Conservation (phyloP, 768 basidiomycete genomes). For the Tephrocybe sp. region DNA sequence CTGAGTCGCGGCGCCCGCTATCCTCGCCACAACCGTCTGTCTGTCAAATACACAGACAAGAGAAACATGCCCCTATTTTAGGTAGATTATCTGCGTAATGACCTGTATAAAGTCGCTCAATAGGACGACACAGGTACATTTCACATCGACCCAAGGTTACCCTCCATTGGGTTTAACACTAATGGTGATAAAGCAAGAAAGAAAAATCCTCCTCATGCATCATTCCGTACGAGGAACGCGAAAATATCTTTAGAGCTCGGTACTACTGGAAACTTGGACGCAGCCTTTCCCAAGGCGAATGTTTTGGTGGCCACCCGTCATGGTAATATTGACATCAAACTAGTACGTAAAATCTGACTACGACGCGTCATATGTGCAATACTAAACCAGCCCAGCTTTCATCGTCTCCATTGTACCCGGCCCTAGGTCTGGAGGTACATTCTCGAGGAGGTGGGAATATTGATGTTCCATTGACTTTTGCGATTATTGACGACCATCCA, state of each 20-base stretch:
- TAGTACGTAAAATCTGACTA: slow-evolving; percentile 27
- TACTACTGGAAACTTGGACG: slow-evolving; percentile 32
- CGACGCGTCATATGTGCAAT: neutral
- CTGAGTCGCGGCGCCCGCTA: neutral
- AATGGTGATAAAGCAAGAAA: slow-evolving; percentile 25
- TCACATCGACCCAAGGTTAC: slow-evolving; percentile 36
- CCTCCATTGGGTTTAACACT: slow-evolving; percentile 23
- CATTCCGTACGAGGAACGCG: slow-evolving; percentile 41
- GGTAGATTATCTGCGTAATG: neutral
- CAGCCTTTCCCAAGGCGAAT: slow-evolving; percentile 27
- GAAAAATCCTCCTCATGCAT: slow-evolving; percentile 33
- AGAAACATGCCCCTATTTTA: slow-evolving; percentile 7
- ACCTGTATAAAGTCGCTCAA: neutral
- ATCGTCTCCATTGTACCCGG: slow-evolving; percentile 28
- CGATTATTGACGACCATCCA: slow-evolving; percentile 12
- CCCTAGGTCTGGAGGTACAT: slow-evolving; percentile 34
- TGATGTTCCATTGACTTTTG: neutral
- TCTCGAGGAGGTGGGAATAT: slow-evolving; percentile 31
- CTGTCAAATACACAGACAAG: slow-evolving; percentile 14
- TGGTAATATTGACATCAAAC: slow-evolving; percentile 37
- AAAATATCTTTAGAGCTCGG: slow-evolving; percentile 35
- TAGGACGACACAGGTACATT: slow-evolving; percentile 34
- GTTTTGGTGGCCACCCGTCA: slow-evolving; percentile 34
- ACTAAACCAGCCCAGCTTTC: slow-evolving; percentile 25
- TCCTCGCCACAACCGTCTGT: slow-evolving; percentile 3